phyloP scores from a whole-genome alignment of 768 basidiomycete genomes.

The Tylopilus vinaceipallidus region DNA sequence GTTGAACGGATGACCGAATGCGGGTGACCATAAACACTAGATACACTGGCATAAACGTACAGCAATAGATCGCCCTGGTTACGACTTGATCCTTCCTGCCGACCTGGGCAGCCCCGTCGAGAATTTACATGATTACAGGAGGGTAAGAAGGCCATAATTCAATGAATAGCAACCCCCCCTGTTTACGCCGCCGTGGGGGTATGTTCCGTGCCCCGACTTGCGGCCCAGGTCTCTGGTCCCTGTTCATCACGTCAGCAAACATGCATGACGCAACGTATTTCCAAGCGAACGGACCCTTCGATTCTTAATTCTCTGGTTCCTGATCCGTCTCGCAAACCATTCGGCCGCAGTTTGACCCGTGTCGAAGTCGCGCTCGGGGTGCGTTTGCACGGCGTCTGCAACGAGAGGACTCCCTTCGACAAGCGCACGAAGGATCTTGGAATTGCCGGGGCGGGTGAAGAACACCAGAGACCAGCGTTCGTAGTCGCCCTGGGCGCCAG shows the following conservation, averaged over 20 bases:
- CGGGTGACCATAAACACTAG: background rate
- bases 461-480: conserved; percentile 69
- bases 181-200: conserved; percentile 18
- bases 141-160: background rate
- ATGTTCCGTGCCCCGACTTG: conserved; percentile 32
- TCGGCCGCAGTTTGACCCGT: conserved; percentile 37
- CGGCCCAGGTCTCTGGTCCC: conserved; percentile 33
- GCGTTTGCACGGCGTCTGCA: conserved; percentile 39
- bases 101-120: no score
- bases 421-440: conserved; percentile 48
- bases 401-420: conserved; percentile 50
- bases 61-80: background rate
- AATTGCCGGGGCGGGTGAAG: conserved; percentile 62
- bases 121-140: no score
- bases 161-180: background rate
- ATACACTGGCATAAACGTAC: background rate
- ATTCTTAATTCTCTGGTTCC: conserved; percentile 41
- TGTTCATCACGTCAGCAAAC: background rate
- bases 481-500: conserved; percentile 48
- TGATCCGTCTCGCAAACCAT: conserved; percentile 43
- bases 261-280: background rate
- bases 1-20: background rate
- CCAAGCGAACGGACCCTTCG: conserved; percentile 32
- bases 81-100: no score
- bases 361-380: conserved; percentile 37